phyloP scores from a whole-genome alignment of 2,329 filamentous ascomycete genomes.

The Phialophora chinensis region DNA sequence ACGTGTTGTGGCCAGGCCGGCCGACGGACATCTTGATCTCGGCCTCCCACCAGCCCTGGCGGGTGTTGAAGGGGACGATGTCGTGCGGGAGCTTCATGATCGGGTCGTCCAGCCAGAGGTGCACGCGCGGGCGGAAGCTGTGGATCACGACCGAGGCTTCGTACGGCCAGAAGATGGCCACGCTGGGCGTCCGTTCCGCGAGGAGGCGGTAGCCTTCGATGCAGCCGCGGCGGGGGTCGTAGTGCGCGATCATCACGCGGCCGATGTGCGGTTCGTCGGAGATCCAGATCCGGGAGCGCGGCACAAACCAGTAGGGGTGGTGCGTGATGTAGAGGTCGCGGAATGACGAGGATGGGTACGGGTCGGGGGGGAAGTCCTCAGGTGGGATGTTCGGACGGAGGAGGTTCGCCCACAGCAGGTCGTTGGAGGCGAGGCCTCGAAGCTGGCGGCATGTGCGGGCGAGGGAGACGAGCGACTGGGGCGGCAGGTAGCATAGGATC shows the following conservation, averaged over 20 bases:
- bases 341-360: slow-evolving; percentile 66
- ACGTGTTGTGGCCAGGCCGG: slow-evolving; percentile 34
- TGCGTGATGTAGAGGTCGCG: slow-evolving; percentile 75
- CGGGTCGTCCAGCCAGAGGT: slow-evolving; percentile 76
- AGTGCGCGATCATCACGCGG: slow-evolving; percentile 76
- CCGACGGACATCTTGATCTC: slow-evolving; percentile 56
- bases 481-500: slow-evolving; percentile 71
- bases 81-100: slow-evolving; percentile 62
- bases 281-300: slow-evolving; percentile 84
- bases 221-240: slow-evolving; percentile 72
- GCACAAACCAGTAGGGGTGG: slow-evolving; percentile 83
- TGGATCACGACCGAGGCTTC: slow-evolving; percentile 72
- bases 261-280: slow-evolving; percentile 75
- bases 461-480: slow-evolving; percentile 66
- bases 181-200: slow-evolving; percentile 64
- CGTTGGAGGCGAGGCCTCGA: slow-evolving; percentile 64
- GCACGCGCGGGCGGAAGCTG: slow-evolving; percentile 72
- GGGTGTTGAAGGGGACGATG: slow-evolving; percentile 31
- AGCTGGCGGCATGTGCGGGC: slow-evolving; percentile 68
- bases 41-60: slow-evolving; percentile 40
- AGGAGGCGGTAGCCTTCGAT: slow-evolving; percentile 83
- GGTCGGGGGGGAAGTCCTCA: slow-evolving; percentile 55
- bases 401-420: slow-evolving; percentile 73
- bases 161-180: slow-evolving; percentile 68
- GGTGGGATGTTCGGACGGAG: slow-evolving; percentile 72